Evolutionary conservation across 805 yeast genomes (phyloP).

Genomic region (Maudiozyma pseudohumilis): DNA sequence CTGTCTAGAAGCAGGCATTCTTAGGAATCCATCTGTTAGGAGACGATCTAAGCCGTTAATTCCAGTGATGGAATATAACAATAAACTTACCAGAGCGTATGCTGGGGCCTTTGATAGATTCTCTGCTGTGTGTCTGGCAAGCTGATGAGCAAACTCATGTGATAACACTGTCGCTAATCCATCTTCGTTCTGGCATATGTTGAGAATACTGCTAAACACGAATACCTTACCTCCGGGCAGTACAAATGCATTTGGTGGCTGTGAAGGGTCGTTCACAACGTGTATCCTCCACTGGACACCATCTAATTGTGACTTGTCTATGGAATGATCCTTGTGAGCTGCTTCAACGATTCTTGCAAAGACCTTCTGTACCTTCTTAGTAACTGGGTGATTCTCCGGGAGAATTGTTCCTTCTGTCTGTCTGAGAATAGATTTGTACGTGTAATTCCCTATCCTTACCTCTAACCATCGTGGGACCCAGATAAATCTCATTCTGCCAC

Average conservation of each 20-base stretch:
- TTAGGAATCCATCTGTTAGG: constrained; percentile 44
- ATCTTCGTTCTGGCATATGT: constrained; percentile 71
- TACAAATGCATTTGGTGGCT: constrained; percentile 95
- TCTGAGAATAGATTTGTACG: constrained; percentile 49
- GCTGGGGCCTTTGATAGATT: constrained; percentile 69
- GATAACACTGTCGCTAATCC: constrained; percentile 92
- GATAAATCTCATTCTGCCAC: constrained; percentile 61
- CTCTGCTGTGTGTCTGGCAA: constrained; percentile 87
- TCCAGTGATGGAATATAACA: constrained; percentile 55
- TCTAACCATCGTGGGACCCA: constrained; percentile 64
- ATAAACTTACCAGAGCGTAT: constrained; percentile 43
- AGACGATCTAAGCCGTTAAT: constrained; percentile 42
- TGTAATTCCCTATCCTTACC: constrained; percentile 46
- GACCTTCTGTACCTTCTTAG: constrained; percentile 44
- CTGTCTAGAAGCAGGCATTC: constrained; percentile 79
- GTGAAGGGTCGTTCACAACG: constrained; percentile 56
- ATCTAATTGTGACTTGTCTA: constrained; percentile 24
- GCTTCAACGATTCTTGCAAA: constrained; percentile 57
- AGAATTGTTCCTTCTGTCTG: constrained; percentile 46
- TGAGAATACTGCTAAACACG: constrained; percentile 69
- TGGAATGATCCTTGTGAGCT: constrained; percentile 36
- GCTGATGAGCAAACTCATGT: constrained; percentile 90
- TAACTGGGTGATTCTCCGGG: constrained; percentile 54
- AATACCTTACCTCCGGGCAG: constrained; percentile 94
- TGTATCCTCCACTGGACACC: constrained; percentile 63